Base-by-base conservation (phyloP, 139 green algal genomes). In the Asterochloris sp. region DNA sequence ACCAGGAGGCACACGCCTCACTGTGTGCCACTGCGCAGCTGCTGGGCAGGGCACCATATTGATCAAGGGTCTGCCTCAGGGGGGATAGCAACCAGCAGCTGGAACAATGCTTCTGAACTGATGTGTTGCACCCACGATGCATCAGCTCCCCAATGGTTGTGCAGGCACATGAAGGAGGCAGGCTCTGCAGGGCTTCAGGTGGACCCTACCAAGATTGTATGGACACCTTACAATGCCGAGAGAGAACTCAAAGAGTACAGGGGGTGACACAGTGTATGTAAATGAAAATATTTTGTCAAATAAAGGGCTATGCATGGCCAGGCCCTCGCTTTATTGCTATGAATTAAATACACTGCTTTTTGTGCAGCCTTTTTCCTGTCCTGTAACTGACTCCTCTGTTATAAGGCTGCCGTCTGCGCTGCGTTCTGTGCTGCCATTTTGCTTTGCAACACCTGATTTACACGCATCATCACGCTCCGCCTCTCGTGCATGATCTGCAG, bases 201-300 rank as follows among this genome's bases (percentile, higher is more conserved):
- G 62, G 89, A 97, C 75, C 87, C 94, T 10, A 85, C 83, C 16
- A 94, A 93, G 69, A 93, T 97, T 75, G 92, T 97, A 64, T 97
- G 91, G 90, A 94, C 86, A 21, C 92, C 92, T 24, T 95, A 90
- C 81, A 73, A 80, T n/a, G 76, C 76, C 12, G 76, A 80, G 11
- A 61, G 76, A 64, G 76, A 80, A 19, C 68, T 69, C 24, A 24
- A 69, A 19, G 68, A 80, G 29, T 80, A 80, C 23, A 69, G 76
- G 61, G 76, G 76, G 1, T 79, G 23, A 80, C 12, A 9, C 19
- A 38, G 38, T 54, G 38, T 54, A 54, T 54, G 2, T 54, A 6
- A 54, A 54, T 54, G 38, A 54, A 54, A 54, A 10, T n/a, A n/a
- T 54, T 54, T 54, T 54, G 38, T 2, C 38, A 54, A n/a, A n/a